A percentile compares a stretch with the other conserved stretches of the same genome.
Conservation (phyloP, 208 protist genomes). For the Acanthamoeba lugdunensis region DNA sequence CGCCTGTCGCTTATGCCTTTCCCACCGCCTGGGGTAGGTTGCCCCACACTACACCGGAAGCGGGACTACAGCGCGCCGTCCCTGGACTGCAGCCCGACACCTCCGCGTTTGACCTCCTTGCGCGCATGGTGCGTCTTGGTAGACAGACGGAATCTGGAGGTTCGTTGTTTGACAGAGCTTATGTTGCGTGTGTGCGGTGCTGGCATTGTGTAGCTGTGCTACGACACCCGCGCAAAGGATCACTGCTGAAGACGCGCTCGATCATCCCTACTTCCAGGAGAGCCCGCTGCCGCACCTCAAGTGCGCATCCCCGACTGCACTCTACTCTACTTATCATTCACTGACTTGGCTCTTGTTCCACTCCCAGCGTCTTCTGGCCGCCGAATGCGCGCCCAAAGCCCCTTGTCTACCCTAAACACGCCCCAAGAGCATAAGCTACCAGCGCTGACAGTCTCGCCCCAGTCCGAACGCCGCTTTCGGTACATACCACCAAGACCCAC, state of each 20-base stretch:
- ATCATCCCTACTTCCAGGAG: conserved; percentile 84
- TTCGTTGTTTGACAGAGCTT: too few relatives aligned
- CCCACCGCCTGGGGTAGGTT: conserved; percentile 43
- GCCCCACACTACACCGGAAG: background rate
- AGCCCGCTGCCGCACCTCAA: conserved; percentile 74
- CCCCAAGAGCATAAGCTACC: conserved; percentile 8
- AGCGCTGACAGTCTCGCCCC: too few relatives aligned
- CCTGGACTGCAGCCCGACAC: background rate
- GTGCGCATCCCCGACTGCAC: background rate
- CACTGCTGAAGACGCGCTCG: conserved; percentile 75
- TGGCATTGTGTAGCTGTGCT: conserved; percentile 77
- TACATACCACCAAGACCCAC: too few relatives aligned
- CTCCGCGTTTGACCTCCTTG: conserved; percentile 34
- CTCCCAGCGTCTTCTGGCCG: conserved; percentile 29
- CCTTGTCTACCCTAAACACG: conserved; percentile 51
- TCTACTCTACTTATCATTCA: background rate
- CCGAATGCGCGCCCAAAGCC: conserved; percentile 28
- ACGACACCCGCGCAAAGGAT: conserved; percentile 79
- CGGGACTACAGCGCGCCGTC: background rate
- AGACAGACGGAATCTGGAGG: too few relatives aligned
- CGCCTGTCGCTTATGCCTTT: background rate
- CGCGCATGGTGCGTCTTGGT: conserved; percentile 50
- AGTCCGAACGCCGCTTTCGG: too few relatives aligned
- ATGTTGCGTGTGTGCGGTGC: too few relatives aligned
- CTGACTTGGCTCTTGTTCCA: background rate